phyloP scores from a whole-genome alignment of 2,329 filamentous ascomycete species.

The Pseudopyrenochaeta lycopersici region DNA sequence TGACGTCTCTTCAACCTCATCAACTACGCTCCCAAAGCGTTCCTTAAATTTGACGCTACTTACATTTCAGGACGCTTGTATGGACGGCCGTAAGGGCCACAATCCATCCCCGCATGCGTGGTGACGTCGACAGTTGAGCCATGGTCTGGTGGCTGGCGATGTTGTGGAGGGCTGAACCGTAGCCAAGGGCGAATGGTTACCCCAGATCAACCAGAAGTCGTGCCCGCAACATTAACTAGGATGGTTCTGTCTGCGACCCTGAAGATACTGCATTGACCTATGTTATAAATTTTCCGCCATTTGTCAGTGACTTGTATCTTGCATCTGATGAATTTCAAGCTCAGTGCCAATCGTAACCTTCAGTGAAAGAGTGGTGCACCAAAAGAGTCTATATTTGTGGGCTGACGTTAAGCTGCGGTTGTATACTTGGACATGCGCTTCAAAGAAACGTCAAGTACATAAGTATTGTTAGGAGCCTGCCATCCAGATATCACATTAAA shows the following conservation, averaged over 20 bases:
- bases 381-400: constrained; percentile 4
- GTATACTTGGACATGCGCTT: neutral
- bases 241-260: neutral
- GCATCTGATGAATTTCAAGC: too few species aligned
- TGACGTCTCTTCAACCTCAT: neutral
- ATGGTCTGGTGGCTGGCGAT: constrained; percentile 1
- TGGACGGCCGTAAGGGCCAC: neutral
- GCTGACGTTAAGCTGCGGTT: constrained; percentile 9
- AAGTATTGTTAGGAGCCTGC: constrained; percentile 8
- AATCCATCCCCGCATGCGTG: neutral
- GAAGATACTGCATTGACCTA: neutral
- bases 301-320: neutral
- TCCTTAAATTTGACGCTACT: neutral
- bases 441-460: constrained; percentile 11
- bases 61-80: neutral
- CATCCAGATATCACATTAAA: constrained; percentile 7
- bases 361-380: constrained; percentile 5
- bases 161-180: neutral
- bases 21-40: neutral
- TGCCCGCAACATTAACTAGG: neutral
- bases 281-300: neutral
- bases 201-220: neutral
- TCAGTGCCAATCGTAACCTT: too few species aligned
- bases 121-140: constrained; percentile 6
- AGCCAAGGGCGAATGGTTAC: neutral